Evolutionary conservation across 257 asterid species (phyloP), one percentile per base, ranked within the genome.

Genomic region (Solanum tarapatanum): DNA sequence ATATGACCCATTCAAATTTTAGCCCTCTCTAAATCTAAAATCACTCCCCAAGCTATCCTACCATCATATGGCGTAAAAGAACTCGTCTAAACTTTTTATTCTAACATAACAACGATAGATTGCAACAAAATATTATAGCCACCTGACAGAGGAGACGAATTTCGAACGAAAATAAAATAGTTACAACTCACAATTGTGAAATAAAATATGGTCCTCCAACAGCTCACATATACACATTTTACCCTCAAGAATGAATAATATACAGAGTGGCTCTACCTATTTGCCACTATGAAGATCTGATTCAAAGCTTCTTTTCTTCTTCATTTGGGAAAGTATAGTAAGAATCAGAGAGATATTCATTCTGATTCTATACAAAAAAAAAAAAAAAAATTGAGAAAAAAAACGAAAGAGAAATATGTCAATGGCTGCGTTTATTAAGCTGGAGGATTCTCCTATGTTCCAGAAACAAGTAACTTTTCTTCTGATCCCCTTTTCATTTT

Each of bases 361-460:
- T 79, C 7, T 79, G 37, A 43, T 79, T 79, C 84, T 16, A 79
- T 0, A 48, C 1, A 8, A 79, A 24, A 26, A 16, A 16, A 2
- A 10, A 10, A 1, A 45, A 72, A 66, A 62, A 70, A 19, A 2
- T 8, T 35, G 45, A 58, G 82, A 6, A 5, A 19, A 35, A 36
- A 36, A 36, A 75, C 23, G 26, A 89, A 43, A 82, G 85, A 82
- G 69, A 17, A 48, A 48, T 16, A 82, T 82, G 85, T 82, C 85
- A 91, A 95, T 94, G 99, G 92, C 98, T 21, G 90, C 96, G 19
- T 96, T 95, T 88, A 92, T 94, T 90, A 93, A 93, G 94, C 97
- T 96, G 83, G 99, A 96, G 19, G 99, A 96, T 91, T 96, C 99
- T 23, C 99, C 99, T n/a, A 95, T 94, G 98, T 96, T 96, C 92